Conservation (phyloP, 768 basidiomycete species). For the Suillus alpinus region DNA sequence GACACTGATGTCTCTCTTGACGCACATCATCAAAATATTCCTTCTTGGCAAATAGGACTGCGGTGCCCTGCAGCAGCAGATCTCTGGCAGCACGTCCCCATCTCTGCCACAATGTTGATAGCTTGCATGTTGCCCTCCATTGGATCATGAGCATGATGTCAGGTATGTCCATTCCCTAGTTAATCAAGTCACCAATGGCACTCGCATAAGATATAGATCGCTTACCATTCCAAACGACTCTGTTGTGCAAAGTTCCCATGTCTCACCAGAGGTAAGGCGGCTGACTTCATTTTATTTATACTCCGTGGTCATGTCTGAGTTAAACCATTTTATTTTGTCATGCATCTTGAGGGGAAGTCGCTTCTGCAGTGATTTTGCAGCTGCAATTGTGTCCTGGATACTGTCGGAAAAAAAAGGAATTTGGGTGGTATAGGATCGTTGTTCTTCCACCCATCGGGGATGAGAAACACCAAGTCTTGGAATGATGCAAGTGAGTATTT, state of each 20-base stretch:
- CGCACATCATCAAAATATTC: conserved; percentile 18
- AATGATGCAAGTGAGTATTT: conserved; percentile 11
- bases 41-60: conserved; percentile 27
- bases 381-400: conserved; percentile 12
- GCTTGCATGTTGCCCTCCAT: conserved; percentile 24
- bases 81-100: conserved; percentile 29
- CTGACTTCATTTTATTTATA: too few relatives aligned
- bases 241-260: too few relatives aligned
- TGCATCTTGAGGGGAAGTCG: too few relatives aligned
- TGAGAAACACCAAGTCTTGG: conserved; percentile 16
- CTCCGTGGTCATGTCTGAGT: too few relatives aligned
- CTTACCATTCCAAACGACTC: too few relatives aligned
- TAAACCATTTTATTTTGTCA: too few relatives aligned
- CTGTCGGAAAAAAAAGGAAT: conserved; percentile 28
- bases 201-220: too few relatives aligned
- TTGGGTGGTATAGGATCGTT: conserved; percentile 9
- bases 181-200: too few relatives aligned
- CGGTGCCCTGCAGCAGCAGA: conserved; percentile 11
- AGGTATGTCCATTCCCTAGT: conserved; percentile 11
- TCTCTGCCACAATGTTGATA: conserved; percentile 31
- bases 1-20: too few relatives aligned
- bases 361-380: too few relatives aligned
- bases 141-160: conserved; percentile 35
- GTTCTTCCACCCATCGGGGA: conserved; percentile 8
- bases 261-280: too few relatives aligned